phyloP scores from a whole-genome alignment of 768 basidiomycete genomes.

The Pisolithus albus region DNA sequence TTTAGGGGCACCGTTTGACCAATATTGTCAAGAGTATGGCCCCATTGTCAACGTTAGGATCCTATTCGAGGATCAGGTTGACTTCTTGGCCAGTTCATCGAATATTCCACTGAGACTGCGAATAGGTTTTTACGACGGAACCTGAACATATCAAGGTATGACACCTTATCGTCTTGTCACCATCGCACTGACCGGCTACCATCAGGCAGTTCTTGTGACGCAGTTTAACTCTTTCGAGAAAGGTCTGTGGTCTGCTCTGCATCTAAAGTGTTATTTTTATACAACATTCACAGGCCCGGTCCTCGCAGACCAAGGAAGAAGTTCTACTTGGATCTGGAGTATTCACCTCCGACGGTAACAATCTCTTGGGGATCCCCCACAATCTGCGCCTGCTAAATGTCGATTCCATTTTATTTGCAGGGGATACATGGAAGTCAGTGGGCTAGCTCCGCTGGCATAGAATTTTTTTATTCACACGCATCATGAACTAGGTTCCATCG shows the following conservation, averaged over 20 bases:
- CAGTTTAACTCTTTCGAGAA: constrained; percentile 39
- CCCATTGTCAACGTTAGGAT: constrained; percentile 27
- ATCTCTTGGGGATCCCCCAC: neutral
- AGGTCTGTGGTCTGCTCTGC: constrained; percentile 16
- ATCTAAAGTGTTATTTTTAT: constrained; percentile 17
- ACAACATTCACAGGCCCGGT: constrained; percentile 9
- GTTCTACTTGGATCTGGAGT: constrained; percentile 51
- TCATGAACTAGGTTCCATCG: constrained; percentile 31
- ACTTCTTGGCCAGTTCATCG: neutral
- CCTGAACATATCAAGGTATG: constrained; percentile 41
- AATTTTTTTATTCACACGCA: neutral
- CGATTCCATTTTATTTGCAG: constrained; percentile 16
- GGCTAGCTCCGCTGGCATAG: neutral
- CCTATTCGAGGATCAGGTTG: constrained; percentile 35
- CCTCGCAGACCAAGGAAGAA: constrained; percentile 8
- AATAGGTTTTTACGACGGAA: constrained; percentile 40
- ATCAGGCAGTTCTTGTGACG: constrained; percentile 38
- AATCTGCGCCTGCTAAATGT: neutral
- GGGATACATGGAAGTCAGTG: constrained; percentile 52
- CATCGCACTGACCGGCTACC: neutral
- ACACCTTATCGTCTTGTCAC: neutral
- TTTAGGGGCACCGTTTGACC: constrained; percentile 24
- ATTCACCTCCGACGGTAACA: constrained; percentile 49
- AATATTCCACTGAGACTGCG: neutral
- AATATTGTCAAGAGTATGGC: constrained; percentile 22